Conservation (phyloP, 1,139 yeast genomes). For the Arxiozyma bovina region DNA sequence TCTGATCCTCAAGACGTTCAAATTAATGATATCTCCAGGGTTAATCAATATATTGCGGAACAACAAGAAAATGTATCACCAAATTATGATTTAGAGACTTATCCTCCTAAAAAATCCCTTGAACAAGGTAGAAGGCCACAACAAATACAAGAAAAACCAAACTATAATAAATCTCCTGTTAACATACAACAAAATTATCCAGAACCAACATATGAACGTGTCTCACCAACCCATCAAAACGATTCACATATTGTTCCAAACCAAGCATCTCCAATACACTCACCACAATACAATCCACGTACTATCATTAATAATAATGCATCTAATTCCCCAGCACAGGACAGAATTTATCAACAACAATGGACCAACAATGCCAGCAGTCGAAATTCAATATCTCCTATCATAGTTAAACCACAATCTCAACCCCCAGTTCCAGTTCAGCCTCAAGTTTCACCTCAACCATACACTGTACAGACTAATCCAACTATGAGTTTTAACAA, state of each 20-base stretch:
- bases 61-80: not conserved
- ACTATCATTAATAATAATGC: not conserved
- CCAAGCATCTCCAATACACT: not conserved
- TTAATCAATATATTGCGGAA: not conserved
- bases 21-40: no score
- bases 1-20: not conserved
- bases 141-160: not conserved
- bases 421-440: not conserved
- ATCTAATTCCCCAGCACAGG: not conserved
- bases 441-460: not conserved
- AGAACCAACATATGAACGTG: not conserved
- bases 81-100: not conserved
- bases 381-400: conserved; percentile 1
- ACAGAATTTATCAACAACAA: not conserved
- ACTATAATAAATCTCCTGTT: not conserved
- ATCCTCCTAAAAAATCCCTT: not conserved
- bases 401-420: not conserved
- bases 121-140: not conserved
- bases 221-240: not conserved
- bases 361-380: not conserved
- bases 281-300: not conserved
- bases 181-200: not conserved
- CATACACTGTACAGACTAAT: not conserved
- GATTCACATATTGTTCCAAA: not conserved
- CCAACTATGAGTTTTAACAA: not conserved